Evolutionary conservation across 805 yeast genomes (phyloP).

Genomic region (Cyberlindnera galapagoensis): DNA sequence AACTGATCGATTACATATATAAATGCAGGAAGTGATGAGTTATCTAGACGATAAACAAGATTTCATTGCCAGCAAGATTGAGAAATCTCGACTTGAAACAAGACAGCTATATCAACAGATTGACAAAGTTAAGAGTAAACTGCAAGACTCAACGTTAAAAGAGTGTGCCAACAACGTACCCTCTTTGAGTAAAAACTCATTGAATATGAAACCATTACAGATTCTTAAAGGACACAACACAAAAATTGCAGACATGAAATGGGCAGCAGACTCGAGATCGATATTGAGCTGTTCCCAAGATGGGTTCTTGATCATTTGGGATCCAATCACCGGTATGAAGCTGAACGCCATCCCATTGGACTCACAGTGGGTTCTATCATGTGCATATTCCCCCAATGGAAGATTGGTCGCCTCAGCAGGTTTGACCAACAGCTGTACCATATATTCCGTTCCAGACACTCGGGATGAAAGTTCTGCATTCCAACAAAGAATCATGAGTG

Average conservation of each 20-base stretch:
- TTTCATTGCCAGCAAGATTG: constrained; percentile 20
- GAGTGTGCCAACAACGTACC: constrained; percentile 29
- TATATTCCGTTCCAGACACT: constrained; percentile 40
- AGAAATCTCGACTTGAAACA: constrained; percentile 38
- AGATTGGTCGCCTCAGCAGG: constrained; percentile 75
- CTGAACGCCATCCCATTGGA: constrained; percentile 64
- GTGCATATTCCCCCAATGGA: constrained; percentile 67
- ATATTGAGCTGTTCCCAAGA: constrained; percentile 78
- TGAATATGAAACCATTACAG: constrained; percentile 32
- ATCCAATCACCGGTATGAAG: constrained; percentile 64
- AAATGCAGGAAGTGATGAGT: constrained; percentile 4
- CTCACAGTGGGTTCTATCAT: constrained; percentile 72
- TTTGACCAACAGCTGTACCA: constrained; percentile 68
- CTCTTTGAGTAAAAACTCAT: constrained; percentile 7
- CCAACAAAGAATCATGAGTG: constrained; percentile 39
- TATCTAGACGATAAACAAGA: constrained; percentile 8
- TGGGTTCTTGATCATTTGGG: constrained; percentile 83
- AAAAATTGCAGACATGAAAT: constrained; percentile 61
- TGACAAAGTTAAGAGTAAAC: constrained; percentile 34
- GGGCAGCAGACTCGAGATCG: constrained; percentile 58
- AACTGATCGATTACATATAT: background rate
- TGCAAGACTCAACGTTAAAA: constrained; percentile 40
- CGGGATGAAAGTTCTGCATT: constrained; percentile 24
- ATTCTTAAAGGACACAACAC: constrained; percentile 53
- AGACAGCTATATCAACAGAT: constrained; percentile 43